Percentiles rank a stretch among this genome's conserved stretches.
Conservation (phyloP, 768 basidiomycete genomes). For the Mrakia blollopis region DNA sequence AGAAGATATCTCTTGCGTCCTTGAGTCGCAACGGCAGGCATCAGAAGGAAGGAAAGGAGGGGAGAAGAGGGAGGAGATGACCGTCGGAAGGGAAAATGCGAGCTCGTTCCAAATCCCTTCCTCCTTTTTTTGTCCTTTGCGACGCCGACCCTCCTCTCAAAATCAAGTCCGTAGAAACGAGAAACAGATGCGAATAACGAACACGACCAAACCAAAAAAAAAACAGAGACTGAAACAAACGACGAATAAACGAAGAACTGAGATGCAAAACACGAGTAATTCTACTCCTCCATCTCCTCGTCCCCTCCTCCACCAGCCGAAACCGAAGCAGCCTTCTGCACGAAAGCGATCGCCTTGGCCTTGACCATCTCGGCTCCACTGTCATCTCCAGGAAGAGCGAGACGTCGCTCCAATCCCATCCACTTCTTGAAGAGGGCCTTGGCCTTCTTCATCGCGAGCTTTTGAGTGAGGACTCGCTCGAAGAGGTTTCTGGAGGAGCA, state of each 20-base stretch:
- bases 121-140: no score
- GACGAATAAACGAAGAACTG: no score
- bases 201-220: no score
- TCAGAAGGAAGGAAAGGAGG: background rate
- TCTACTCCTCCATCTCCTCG: conserved; percentile 29
- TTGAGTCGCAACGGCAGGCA: background rate
- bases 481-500: conserved; percentile 65
- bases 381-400: conserved; percentile 63
- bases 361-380: conserved; percentile 76
- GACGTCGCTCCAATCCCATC: conserved; percentile 75
- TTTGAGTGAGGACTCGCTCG: conserved; percentile 70
- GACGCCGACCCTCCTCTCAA: no score
- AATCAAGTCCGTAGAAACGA: no score
- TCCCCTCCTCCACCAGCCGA: conserved; percentile 19
- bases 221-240: no score
- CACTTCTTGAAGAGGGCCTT: conserved; percentile 99
- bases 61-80: background rate
- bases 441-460: conserved; percentile 91
- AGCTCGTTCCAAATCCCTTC: no score
- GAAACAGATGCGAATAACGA: no score
- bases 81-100: no score
- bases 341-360: conserved; percentile 83
- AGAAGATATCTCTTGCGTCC: background rate
- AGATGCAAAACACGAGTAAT: background rate
- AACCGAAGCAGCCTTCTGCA: conserved; percentile 34